A percentile compares a stretch with the other conserved stretches of the same genome.
Evolutionary conservation across 164 flowering plant species (phyloP).

Genomic region (Warburgia ugandensis): DNA sequence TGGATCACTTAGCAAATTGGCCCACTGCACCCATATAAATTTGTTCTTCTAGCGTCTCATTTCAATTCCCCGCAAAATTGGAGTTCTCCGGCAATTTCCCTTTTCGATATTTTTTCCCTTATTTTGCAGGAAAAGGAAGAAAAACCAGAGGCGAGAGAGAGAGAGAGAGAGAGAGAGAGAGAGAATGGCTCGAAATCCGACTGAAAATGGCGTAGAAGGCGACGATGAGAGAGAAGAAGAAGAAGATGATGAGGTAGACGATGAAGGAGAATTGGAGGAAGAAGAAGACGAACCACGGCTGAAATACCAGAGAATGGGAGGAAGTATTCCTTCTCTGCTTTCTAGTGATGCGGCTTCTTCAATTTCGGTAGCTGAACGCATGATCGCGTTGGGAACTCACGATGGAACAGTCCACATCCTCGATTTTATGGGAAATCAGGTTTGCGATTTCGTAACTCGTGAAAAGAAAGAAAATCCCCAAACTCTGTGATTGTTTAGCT

Average conservation of each 20-base stretch:
- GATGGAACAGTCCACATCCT: conserved; percentile 84
- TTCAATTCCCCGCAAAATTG: too few relatives aligned
- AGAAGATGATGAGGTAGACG: conserved; percentile 44
- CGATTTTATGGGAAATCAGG: conserved; percentile 96
- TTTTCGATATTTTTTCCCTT: too few relatives aligned
- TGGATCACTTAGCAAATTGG: too few relatives aligned
- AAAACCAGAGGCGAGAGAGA: background rate
- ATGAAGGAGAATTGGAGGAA: conserved; percentile 62
- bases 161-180: conserved; percentile 2
- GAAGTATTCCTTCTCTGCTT: conserved; percentile 66
- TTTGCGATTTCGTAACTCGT: too few relatives aligned
- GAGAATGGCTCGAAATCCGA: conserved; percentile 15
- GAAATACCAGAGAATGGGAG: conserved; percentile 98
- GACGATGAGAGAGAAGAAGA: conserved; percentile 76
- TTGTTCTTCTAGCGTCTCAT: too few relatives aligned
- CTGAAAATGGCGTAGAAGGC: conserved; percentile 78
- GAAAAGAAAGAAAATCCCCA: too few relatives aligned
- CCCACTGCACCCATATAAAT: too few relatives aligned
- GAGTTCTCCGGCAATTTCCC: too few relatives aligned
- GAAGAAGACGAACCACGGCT: conserved; percentile 97
- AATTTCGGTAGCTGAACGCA: conserved; percentile 86
- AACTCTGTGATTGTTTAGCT: background rate
- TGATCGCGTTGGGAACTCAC: conserved; percentile 98
- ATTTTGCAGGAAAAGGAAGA: too few relatives aligned
- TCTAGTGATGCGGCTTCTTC: conserved; percentile 77